Conservation (phyloP, 129 eudicot genomes). For the Helichrysum umbraculigerum region DNA sequence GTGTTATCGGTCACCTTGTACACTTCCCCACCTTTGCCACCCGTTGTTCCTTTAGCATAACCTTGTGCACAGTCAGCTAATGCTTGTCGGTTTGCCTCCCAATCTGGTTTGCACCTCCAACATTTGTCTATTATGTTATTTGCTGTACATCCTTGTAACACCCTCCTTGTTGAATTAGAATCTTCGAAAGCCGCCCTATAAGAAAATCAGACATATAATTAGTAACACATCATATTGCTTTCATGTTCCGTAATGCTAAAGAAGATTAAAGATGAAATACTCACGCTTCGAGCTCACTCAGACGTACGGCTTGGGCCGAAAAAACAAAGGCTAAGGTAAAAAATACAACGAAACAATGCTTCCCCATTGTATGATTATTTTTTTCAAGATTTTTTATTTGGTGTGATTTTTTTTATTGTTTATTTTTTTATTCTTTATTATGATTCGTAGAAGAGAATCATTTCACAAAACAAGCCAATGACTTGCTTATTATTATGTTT, state of each 20-base stretch:
- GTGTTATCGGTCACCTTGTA: conserved; percentile 57
- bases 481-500: conserved; percentile 20
- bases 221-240: background rate
- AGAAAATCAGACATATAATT: background rate
- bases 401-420: background rate
- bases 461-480: conserved; percentile 18
- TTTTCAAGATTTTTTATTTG: background rate
- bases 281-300: conserved; percentile 2
- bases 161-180: conserved; percentile 50
- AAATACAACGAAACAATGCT: background rate
- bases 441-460: conserved; percentile 4
- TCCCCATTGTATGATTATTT: conserved; percentile 23
- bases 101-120: conserved; percentile 67
- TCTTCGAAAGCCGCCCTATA: background rate
- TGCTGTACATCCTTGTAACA: conserved; percentile 43
- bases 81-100: conserved; percentile 58
- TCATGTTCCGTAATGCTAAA: background rate
- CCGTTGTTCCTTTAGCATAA: conserved; percentile 52
- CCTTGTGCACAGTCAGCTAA: conserved; percentile 68
- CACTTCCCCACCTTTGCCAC: conserved; percentile 54
- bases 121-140: conserved; percentile 66
- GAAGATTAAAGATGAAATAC: background rate
- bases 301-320: background rate
- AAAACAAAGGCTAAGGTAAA: conserved; percentile 7
- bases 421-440: background rate